Conservation (phyloP, 2,329 filamentous ascomycete genomes). For the Acrocalymma vagum region DNA sequence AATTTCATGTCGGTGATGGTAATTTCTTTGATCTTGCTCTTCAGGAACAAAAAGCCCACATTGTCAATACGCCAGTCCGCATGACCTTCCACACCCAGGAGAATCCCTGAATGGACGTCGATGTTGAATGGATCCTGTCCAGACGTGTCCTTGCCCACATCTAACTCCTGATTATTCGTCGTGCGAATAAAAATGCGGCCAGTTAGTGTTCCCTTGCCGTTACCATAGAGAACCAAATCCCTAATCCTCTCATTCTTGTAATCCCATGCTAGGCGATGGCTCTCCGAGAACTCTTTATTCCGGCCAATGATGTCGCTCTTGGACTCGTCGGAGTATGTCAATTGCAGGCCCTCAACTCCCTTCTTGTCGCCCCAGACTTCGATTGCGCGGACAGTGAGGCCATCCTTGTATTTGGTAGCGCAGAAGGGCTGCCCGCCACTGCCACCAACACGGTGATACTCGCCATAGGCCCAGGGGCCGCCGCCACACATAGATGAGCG, state of each 20-base stretch:
- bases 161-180: conserved; percentile 17
- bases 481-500: too few species aligned
- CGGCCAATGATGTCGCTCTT: conserved; percentile 16
- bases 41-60: conserved; percentile 25
- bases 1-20: conserved; percentile 20
- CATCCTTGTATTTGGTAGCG: conserved; percentile 20
- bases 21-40: conserved; percentile 24
- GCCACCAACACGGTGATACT: conserved; percentile 8
- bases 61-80: conserved; percentile 14
- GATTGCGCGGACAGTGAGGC: conserved; percentile 21
- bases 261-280: conserved; percentile 22
- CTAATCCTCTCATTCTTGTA: conserved; percentile 15
- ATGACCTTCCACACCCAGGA: conserved; percentile 21
- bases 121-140: conserved; percentile 19
- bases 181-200: conserved; percentile 21
- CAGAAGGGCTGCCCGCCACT: conserved; percentile 12
- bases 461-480: conserved; percentile 15
- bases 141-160: conserved; percentile 23
- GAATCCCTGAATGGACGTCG: conserved; percentile 20
- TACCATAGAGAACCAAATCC: conserved; percentile 24
- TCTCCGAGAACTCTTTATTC: conserved; percentile 13
- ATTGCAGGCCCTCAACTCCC: conserved; percentile 19
- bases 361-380: conserved; percentile 20
- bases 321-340: conserved; percentile 26
- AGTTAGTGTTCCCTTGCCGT: conserved; percentile 16